Percentiles rank a stretch among this genome's conserved stretches.
Conservation (phyloP, 805 yeast species). For the Ogataea ramenticola region DNA sequence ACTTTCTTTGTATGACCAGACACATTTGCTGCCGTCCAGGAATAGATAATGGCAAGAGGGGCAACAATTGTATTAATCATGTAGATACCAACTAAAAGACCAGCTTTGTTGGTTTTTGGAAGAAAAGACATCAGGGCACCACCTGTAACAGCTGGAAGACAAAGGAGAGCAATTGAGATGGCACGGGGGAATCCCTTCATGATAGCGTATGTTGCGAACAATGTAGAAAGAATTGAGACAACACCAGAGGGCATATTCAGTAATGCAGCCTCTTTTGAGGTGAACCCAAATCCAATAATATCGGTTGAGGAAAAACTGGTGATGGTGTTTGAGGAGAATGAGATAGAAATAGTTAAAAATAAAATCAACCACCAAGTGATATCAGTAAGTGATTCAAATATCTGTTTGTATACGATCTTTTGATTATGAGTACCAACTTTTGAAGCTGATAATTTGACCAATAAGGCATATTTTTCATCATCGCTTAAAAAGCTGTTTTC, state of each 20-base stretch:
- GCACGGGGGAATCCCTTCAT: conserved; percentile 14
- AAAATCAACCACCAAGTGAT: conserved; percentile 43
- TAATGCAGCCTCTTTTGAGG: conserved; percentile 35
- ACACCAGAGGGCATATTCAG: conserved; percentile 54
- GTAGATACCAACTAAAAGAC: conserved; percentile 19
- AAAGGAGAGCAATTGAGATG: conserved; percentile 20
- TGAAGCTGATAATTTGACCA: conserved; percentile 38
- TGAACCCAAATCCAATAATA: conserved; percentile 45
- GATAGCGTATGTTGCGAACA: conserved; percentile 16
- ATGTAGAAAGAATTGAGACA: conserved; percentile 34
- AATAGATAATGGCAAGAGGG: conserved; percentile 41
- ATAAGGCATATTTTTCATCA: conserved; percentile 32
- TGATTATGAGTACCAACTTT: conserved; percentile 47
- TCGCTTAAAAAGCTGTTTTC: conserved; percentile 6
- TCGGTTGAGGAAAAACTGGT: conserved; percentile 47
- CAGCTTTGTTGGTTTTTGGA: conserved; percentile 19
- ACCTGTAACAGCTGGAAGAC: conserved; percentile 44
- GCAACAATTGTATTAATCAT: conserved; percentile 19
- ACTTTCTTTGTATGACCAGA: conserved; percentile 56
- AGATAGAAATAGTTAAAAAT: conserved; percentile 36
- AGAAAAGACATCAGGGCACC: conserved; percentile 30
- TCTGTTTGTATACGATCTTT: conserved; percentile 36
- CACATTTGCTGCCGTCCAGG: conserved; percentile 57
- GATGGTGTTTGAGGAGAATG: conserved; percentile 46
- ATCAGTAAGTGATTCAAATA: conserved; percentile 40